Evolutionary conservation across 495 filamentous ascomycete genomes (phyloP), one percentile per base, ranked within the genome.

Genomic region (Ramalina intermedia): DNA sequence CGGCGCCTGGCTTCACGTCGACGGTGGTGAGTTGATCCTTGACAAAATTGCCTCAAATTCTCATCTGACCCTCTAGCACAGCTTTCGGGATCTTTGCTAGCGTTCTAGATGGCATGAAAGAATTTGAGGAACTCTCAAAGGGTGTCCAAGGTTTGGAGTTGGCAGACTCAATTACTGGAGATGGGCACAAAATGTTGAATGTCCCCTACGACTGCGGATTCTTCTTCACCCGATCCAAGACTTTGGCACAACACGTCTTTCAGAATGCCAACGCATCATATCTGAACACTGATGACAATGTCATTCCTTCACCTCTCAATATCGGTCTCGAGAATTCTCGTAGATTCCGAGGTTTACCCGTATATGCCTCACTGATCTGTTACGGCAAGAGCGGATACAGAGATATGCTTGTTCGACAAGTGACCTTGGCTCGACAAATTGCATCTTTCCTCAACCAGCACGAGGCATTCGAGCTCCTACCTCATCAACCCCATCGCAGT

Each of bases 171-270:
- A 84, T 96, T 33, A 76, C 83, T 0, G 82, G 82, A 0, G 90
- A 96, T 56, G 85, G 73, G 2, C 90, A 96, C 61, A 95, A 96
- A 58, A 65, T 95, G 6, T 71, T 96, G n/a, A 96, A 96, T 54
- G 87, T 94, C 68, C 89, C 90, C 4, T 96, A 96, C 52, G 90
- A 96, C 62, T 88, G 78, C 54, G 90, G 90, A 13, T 84, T 95
- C 62, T 94, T 93, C 72, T 73, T 94, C 53, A 81, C 76, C 54
- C 78, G 80, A 8, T 69, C 84, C 46, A 65, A 73, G 1, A 55
- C 66, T 4, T 61, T 80, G 26, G 70, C 79, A 0, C 63, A 63
- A 11, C 63, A 75, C 4, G 84, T 87, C 1, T 94, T 91, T 63
- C 69, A 78, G 43, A 96, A 96, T 68, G 71, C 84, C 18, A 88